phyloP scores from a whole-genome alignment of 1,139 yeast genomes.

The Saccharomyces hybrid region DNA sequence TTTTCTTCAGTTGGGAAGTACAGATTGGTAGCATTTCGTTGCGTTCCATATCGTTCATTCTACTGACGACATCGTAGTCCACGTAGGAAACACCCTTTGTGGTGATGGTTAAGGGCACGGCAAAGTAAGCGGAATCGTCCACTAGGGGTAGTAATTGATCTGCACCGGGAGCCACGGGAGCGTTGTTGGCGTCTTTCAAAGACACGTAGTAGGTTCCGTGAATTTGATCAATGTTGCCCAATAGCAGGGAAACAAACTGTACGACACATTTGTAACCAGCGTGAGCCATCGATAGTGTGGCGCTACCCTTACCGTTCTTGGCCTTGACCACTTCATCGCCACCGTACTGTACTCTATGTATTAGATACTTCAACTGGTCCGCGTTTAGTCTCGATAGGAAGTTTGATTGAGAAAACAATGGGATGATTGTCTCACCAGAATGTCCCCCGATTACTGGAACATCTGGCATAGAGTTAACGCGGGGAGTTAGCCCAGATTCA shows the following conservation, averaged over 20 bases:
- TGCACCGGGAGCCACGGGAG: slow-evolving; percentile 35
- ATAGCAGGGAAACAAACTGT: slow-evolving; percentile 48
- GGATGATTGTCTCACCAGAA: slow-evolving; percentile 63
- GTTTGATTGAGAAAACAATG: slow-evolving; percentile 51
- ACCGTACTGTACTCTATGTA: slow-evolving; percentile 89
- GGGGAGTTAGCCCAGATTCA: slow-evolving; percentile 39
- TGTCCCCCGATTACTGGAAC: slow-evolving; percentile 94
- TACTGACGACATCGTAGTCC: slow-evolving; percentile 44
- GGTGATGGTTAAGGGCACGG: slow-evolving; percentile 55
- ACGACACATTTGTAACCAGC: slow-evolving; percentile 80
- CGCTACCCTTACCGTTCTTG: slow-evolving; percentile 90
- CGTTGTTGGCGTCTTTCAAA: slow-evolving; percentile 22
- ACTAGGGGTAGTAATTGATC: slow-evolving; percentile 16
- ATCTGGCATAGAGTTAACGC: slow-evolving; percentile 28
- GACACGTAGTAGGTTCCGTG: slow-evolving; percentile 23
- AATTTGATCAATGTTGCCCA: slow-evolving; percentile 15
- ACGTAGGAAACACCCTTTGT: slow-evolving; percentile 50
- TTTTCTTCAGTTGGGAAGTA: slow-evolving; percentile 17
- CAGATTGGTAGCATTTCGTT: slow-evolving; percentile 23
- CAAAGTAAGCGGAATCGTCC: slow-evolving; percentile 49
- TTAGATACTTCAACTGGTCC: slow-evolving; percentile 48
- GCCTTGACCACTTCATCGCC: slow-evolving; percentile 97
- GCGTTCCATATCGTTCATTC: slow-evolving; percentile 46
- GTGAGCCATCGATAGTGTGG: slow-evolving; percentile 94
- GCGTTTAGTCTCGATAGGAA: slow-evolving; percentile 7